These are phyloP conservation scores for Suillus bovinus DNA, from an alignment of 768 basidiomycete species.

Conservation along the genomic window DNA sequence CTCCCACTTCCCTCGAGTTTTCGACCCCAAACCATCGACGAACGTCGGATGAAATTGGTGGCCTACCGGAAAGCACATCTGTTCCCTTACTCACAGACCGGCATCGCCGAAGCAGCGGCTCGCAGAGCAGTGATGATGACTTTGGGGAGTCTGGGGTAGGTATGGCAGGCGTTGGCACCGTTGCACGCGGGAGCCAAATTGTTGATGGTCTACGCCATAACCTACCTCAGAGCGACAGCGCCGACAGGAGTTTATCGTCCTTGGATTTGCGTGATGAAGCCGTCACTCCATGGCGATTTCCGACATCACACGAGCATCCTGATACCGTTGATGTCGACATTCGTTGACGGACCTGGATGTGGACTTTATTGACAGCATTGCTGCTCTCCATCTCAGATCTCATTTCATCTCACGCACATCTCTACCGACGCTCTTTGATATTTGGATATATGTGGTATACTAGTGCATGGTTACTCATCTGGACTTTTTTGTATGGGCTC, in stretches of 20 bases:
- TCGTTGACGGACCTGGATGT: not conserved
- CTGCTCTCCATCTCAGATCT: slow-evolving; percentile 1
- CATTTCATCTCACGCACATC: not conserved
- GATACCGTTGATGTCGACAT: slow-evolving; percentile 1
- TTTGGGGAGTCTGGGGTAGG: slow-evolving; percentile 28
- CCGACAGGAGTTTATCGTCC: slow-evolving; percentile 3
- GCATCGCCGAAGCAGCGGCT: slow-evolving; percentile 21
- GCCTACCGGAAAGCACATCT: slow-evolving; percentile 21
- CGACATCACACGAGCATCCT: not conserved
- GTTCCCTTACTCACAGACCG: slow-evolving; percentile 34
- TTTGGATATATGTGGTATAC: not conserved
- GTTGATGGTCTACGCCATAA: slow-evolving; percentile 13
- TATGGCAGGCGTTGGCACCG: slow-evolving; percentile 51
- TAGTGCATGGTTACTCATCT: not conserved
- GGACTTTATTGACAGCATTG: not conserved
- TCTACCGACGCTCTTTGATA: not conserved
- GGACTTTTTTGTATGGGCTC: not conserved
- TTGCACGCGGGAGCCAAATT: slow-evolving; percentile 34
- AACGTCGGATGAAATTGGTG: slow-evolving; percentile 4
- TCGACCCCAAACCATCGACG: slow-evolving; percentile 6
- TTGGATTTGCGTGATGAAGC: not conserved
- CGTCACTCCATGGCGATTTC: not conserved
- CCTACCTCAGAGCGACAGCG: slow-evolving; percentile 19
- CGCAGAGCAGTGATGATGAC: slow-evolving; percentile 16
- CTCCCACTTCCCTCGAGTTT: slow-evolving; percentile 16